Evolutionary conservation across 2,329 filamentous ascomycete species (phyloP).

Genomic region (Fusarium compactum): DNA sequence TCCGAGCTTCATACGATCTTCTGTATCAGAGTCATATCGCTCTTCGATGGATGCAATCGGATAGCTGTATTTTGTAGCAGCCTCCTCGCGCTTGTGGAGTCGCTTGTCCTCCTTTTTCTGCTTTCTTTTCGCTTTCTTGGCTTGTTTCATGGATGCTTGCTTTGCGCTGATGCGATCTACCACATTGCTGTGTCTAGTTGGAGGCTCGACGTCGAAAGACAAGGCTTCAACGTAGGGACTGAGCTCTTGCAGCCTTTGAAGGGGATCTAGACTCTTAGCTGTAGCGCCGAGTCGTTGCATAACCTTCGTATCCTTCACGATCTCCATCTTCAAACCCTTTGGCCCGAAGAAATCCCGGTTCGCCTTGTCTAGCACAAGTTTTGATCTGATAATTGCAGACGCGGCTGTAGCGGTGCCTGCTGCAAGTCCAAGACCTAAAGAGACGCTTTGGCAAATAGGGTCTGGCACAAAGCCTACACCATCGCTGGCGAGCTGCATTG

Average conservation of each 20-base stretch:
- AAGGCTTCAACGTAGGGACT: not conserved
- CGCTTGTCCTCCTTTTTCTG: constrained; percentile 5
- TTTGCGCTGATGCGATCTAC: constrained; percentile 27
- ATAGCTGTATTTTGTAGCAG: constrained; percentile 1
- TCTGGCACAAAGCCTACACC: constrained; percentile 17
- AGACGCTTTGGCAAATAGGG: constrained; percentile 11
- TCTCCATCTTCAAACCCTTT: constrained; percentile 15
- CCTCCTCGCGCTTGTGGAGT: not conserved
- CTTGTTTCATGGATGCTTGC: constrained; percentile 11
- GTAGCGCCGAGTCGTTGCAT: constrained; percentile 8
- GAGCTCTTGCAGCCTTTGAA: not conserved
- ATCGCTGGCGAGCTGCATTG: constrained; percentile 1
- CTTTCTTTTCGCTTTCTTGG: constrained; percentile 6
- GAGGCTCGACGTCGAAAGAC: constrained; percentile 18
- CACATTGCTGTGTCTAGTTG: not conserved
- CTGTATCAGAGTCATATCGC: constrained; percentile 1
- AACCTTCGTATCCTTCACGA: constrained; percentile 9
- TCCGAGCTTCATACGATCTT: constrained; percentile 1
- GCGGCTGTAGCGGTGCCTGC: constrained; percentile 15
- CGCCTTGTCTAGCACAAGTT: not conserved
- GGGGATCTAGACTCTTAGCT: constrained; percentile 13
- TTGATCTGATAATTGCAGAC: constrained; percentile 15
- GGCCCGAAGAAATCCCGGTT: constrained; percentile 8
- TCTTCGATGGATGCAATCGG: constrained; percentile 12
- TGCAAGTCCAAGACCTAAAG: constrained; percentile 11